A percentile compares a stretch with the other conserved stretches of the same genome.
These are phyloP conservation scores for Euphorbia celastroides DNA, from an alignment of 441 rosid species.

Conservation along the genomic window DNA sequence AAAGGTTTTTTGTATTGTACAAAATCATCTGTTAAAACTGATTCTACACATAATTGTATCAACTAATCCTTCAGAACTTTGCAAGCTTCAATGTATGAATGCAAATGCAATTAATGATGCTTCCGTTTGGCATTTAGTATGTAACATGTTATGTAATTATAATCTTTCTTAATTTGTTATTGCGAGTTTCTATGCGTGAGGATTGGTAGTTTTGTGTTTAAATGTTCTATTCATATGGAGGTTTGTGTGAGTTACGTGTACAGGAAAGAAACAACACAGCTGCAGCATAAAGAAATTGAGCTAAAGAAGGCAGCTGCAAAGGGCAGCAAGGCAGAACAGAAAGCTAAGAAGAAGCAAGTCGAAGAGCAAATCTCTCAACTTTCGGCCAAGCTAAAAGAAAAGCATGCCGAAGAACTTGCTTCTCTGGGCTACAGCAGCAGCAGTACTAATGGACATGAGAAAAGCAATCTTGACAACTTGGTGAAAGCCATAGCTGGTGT, in stretches of 20 bases:
- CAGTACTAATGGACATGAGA: slow-evolving; percentile 39
- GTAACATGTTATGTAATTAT: background rate
- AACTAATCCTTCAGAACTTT: background rate
- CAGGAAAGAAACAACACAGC: slow-evolving; percentile 69
- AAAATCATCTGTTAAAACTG: background rate
- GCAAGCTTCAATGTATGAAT: background rate
- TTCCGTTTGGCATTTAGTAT: background rate
- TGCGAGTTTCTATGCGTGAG: background rate
- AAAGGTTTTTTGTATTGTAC: background rate
- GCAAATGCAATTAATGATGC: background rate
- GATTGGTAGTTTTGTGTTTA: background rate
- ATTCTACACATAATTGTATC: background rate
- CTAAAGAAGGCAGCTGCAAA: slow-evolving; percentile 87
- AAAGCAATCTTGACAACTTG: slow-evolving; percentile 56
- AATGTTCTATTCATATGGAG: background rate
- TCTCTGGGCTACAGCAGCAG: slow-evolving; percentile 52
- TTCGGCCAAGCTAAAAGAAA: slow-evolving; percentile 67
- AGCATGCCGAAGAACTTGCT: slow-evolving; percentile 72
- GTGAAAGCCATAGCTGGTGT: slow-evolving; percentile 90
- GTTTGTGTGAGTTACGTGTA: background rate
- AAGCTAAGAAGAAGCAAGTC: slow-evolving; percentile 91
- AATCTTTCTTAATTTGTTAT: background rate
- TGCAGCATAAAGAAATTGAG: slow-evolving; percentile 78
- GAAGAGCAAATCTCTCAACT: slow-evolving; percentile 77
- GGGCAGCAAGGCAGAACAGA: slow-evolving; percentile 97